A percentile compares a stretch with the other conserved stretches of the same genome.
These are phyloP conservation scores for Sungouiella thailandica DNA, from an alignment of 805 yeast species.

Conservation along the genomic window DNA sequence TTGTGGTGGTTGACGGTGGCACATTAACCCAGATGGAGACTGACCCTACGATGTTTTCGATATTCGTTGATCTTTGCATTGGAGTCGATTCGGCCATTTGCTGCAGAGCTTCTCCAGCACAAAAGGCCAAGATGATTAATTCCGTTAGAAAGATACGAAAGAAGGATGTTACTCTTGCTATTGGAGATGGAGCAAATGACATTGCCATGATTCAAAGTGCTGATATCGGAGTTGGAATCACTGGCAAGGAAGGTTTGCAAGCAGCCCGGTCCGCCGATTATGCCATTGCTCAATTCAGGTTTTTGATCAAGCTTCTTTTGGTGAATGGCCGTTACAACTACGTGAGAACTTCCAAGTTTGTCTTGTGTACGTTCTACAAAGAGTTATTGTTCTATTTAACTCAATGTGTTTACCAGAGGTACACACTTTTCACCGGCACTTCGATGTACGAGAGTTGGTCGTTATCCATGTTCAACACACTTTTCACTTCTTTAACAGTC, in stretches of 20 bases:
- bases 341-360: conserved; percentile 85
- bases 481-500: conserved; percentile 91
- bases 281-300: conserved; percentile 91
- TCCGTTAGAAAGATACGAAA: conserved; percentile 69
- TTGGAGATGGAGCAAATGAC: conserved; percentile 99
- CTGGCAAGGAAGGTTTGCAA: conserved; percentile 95
- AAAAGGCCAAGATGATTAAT: conserved; percentile 85
- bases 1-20: conserved; percentile 91
- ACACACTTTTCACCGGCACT: conserved; percentile 86
- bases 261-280: conserved; percentile 95
- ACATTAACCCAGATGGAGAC: conserved; percentile 70
- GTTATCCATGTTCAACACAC: conserved; percentile 91
- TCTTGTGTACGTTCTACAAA: conserved; percentile 90
- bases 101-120: conserved; percentile 96
- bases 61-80: conserved; percentile 81
- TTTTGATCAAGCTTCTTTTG: conserved; percentile 69
- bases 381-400: conserved; percentile 86
- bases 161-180: conserved; percentile 79
- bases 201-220: conserved; percentile 99
- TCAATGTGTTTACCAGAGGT: conserved; percentile 81
- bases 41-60: conserved; percentile 65
- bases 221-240: conserved; percentile 94
- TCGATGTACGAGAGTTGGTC: conserved; percentile 96
- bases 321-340: conserved; percentile 98
- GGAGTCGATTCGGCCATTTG: conserved; percentile 87